Conservation (phyloP, 257 asterid genomes). For the Asclepias syriaca region DNA sequence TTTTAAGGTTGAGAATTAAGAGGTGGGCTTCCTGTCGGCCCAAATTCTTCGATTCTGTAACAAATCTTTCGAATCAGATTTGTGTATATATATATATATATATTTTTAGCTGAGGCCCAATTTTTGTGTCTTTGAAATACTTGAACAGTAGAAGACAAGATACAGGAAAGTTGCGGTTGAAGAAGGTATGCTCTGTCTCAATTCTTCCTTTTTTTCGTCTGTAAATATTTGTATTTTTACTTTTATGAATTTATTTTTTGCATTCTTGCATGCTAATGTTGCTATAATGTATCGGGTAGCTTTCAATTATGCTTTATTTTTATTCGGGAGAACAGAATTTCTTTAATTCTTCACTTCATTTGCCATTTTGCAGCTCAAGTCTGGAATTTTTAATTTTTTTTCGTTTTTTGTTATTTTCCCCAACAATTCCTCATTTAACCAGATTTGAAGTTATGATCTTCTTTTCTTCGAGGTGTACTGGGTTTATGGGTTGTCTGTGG, state of each 20-base stretch:
- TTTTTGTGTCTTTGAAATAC: not conserved
- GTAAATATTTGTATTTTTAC: not conserved
- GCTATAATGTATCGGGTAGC: not conserved
- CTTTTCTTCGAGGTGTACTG: not conserved
- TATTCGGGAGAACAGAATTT: not conserved
- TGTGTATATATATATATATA: too few relatives aligned
- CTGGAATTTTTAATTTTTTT: too few relatives aligned
- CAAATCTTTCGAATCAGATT: too few relatives aligned
- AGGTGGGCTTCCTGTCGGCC: too few relatives aligned
- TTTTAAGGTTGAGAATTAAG: too few relatives aligned
- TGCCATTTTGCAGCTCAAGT: not conserved
- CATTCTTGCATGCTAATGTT: not conserved
- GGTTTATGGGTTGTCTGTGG: not conserved
- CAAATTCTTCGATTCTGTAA: too few relatives aligned
- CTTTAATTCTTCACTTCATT: constrained; percentile 2
- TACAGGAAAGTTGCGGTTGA: not conserved
- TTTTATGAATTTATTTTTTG: not conserved
- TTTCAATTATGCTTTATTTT: not conserved
- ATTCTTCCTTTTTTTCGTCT: not conserved
- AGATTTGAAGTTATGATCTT: not conserved
- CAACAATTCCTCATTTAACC: not conserved
- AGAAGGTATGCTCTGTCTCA: not conserved
- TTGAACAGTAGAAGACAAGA: not conserved
- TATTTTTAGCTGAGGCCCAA: constrained; percentile 4
- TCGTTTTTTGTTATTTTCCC: too few relatives aligned